Base-by-base conservation (phyloP, 2,329 filamentous ascomycete genomes). In the Colletotrichum limetticola region DNA sequence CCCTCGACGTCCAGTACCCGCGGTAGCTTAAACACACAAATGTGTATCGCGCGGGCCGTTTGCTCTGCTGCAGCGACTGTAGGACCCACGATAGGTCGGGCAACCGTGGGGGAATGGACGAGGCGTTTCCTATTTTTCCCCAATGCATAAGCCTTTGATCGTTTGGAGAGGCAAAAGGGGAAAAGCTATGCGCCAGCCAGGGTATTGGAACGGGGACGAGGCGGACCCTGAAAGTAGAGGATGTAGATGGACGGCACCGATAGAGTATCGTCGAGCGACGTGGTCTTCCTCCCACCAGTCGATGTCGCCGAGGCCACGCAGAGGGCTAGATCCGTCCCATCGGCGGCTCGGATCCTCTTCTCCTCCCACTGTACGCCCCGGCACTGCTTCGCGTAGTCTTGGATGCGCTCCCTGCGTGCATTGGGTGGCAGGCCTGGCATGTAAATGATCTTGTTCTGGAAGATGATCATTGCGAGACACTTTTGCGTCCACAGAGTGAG, bases 371-470 rank as follows among this genome's bases (percentile, higher is more conserved):
- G 72, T n/a, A 95, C 84, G 0, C 90, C 90, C 30, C 83, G 84
- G 75, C 91, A 94, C 49, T 88, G 85, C 4, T 80, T 79, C 30
- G 84, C 84, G 78, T 94, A 95, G 76, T 93, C 90, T 3, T 84
- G 83, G 49, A 95, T 91, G 69, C 83, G 90, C 83, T 95, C 92
- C 28, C 87, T 86, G 19, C 93, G 87, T 0, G 93, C 87, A 78
- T 92, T 92, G 2, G 93, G 93, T 22, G 93, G 93, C 63, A 95
- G 82, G 58, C 92, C 92, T 0, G 93, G 92, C 85, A 95, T 94
- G 82, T 95, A 95, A 72, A 95, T 93, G 78, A 95, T 94, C 79
- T 92, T 92, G 78, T 95, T 94, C 82, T 95, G 94, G 79, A 95
- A 93, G 5, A 93, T 76, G 32, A 96, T 86, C 83, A 95, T 90